phyloP scores from a whole-genome alignment of 1,284 basidiomycete genomes.

The Cryptococcus jaspeensis region DNA sequence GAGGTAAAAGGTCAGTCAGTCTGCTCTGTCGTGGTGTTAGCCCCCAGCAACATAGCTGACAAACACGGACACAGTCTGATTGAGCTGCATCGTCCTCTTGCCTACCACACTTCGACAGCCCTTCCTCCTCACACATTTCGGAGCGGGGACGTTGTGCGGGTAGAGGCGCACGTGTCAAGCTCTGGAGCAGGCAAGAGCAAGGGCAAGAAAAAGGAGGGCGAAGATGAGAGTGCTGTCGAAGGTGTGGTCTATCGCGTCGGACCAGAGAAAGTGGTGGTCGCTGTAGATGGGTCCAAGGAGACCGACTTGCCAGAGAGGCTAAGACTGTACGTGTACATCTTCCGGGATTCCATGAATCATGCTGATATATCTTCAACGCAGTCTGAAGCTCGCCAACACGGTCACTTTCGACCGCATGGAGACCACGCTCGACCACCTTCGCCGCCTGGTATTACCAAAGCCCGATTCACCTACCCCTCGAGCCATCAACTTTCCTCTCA shows the following conservation, averaged over 20 bases:
- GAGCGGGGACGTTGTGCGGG: slow-evolving; percentile 75
- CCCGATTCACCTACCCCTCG: slow-evolving; percentile 3
- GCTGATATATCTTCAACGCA: slow-evolving; percentile 15
- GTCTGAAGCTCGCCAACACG: slow-evolving; percentile 86
- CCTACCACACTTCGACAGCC: slow-evolving; percentile 67
- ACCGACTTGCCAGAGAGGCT: slow-evolving; percentile 79
- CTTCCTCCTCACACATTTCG: slow-evolving; percentile 85
- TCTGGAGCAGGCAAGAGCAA: slow-evolving; percentile 52
- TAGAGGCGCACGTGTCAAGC: slow-evolving; percentile 65
- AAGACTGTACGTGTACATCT: slow-evolving; percentile 55
- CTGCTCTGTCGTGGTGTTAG: neutral
- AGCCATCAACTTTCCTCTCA: slow-evolving; percentile 50
- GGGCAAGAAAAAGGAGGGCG: slow-evolving; percentile 40
- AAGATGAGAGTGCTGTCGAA: slow-evolving; percentile 53
- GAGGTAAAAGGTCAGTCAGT: slow-evolving; percentile 76
- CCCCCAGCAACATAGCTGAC: neutral
- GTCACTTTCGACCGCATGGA: slow-evolving; percentile 92
- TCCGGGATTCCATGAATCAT: neutral
- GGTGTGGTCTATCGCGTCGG: slow-evolving; percentile 79
- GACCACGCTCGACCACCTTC: slow-evolving; percentile 66
- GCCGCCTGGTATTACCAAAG: slow-evolving; percentile 52
- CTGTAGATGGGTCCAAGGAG: slow-evolving; percentile 66
- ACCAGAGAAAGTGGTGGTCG: slow-evolving; percentile 67
- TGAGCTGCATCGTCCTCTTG: slow-evolving; percentile 78
- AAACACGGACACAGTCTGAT: slow-evolving; percentile 60